phyloP scores from a whole-genome alignment of 257 asterid genomes.

The Lavandula angustifolia region DNA sequence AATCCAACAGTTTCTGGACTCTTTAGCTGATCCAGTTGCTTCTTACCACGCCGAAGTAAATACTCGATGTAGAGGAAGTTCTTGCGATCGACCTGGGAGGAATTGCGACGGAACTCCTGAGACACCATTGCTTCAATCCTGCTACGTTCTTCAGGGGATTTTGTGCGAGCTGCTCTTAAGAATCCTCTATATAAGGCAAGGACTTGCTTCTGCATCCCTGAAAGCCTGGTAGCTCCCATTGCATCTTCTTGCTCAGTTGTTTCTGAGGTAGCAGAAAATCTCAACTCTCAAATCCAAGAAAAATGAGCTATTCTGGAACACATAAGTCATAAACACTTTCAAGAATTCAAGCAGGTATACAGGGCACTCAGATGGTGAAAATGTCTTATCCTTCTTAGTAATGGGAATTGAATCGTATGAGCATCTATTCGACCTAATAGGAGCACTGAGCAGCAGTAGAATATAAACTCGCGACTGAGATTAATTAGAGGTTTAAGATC shows the following conservation, averaged over 20 bases:
- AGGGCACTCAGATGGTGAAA: too few species aligned
- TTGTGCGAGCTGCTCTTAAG: constrained; percentile 72
- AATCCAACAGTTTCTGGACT: constrained; percentile 67
- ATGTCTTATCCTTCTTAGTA: too few species aligned
- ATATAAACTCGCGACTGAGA: too few species aligned
- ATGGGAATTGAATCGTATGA: too few species aligned
- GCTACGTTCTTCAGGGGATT: constrained; percentile 67
- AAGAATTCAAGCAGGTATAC: too few species aligned
- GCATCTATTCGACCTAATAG: too few species aligned
- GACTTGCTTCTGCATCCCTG: constrained; percentile 93
- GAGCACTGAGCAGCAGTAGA: too few species aligned
- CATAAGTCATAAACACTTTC: too few species aligned
- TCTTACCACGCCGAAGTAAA: constrained; percentile 74
- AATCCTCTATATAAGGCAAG: constrained; percentile 81
- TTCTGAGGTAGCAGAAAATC: neutral
- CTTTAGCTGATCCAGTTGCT: constrained; percentile 82
- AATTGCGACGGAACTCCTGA: constrained; percentile 64
- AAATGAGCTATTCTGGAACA: neutral
- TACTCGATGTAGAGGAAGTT: constrained; percentile 76
- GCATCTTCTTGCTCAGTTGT: constrained; percentile 25
- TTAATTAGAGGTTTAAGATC: too few species aligned
- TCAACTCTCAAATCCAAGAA: neutral
- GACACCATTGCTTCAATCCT: constrained; percentile 67
- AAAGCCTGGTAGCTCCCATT: constrained; percentile 73
- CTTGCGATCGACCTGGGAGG: constrained; percentile 72